Conservation (phyloP, 2,329 filamentous ascomycete genomes). For the Allantophomopsis cytisporea region DNA sequence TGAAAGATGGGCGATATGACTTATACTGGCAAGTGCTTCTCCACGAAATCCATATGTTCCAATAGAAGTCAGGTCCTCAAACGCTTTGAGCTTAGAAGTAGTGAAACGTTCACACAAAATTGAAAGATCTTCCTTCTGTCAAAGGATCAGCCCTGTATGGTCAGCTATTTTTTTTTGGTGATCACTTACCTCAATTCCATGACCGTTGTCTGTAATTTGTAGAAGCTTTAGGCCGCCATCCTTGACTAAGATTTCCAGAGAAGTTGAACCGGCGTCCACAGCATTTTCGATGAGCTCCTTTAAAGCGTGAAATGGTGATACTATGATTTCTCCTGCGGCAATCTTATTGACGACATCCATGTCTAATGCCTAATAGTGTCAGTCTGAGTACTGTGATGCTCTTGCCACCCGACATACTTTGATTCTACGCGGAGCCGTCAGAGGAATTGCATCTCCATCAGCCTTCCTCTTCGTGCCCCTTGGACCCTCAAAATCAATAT, state of each 20-base stretch:
- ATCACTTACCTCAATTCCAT: constrained; percentile 67
- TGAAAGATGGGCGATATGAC: constrained; percentile 89
- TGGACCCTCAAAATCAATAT: constrained; percentile 15
- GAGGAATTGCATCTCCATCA: constrained; percentile 23
- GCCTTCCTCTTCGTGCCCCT: constrained; percentile 32
- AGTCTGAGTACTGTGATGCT: constrained; percentile 4
- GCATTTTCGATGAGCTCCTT: constrained; percentile 97
- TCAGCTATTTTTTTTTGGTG: too few relatives aligned
- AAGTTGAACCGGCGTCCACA: constrained; percentile 91
- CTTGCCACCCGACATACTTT: constrained; percentile 19
- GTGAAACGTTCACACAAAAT: constrained; percentile 95
- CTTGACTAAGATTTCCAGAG: constrained; percentile 81
- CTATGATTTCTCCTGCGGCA: constrained; percentile 94
- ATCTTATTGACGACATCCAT: constrained; percentile 97
- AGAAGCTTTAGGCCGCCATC: constrained; percentile 90
- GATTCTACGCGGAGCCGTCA: constrained; percentile 31
- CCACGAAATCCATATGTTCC: constrained; percentile 96
- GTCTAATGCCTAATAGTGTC: constrained; percentile 56
- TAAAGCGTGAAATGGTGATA: constrained; percentile 87
- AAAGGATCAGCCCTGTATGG: constrained; percentile 1
- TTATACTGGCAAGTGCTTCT: constrained; percentile 93
- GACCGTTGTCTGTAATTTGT: constrained; percentile 95
- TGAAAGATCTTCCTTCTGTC: constrained; percentile 73
- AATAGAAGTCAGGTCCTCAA: constrained; percentile 84
- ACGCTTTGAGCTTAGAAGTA: constrained; percentile 86